These are phyloP conservation scores for Pilasporangium apinafurcum DNA, from an alignment of 352 stramenopile genomes.

Conservation along the genomic window DNA sequence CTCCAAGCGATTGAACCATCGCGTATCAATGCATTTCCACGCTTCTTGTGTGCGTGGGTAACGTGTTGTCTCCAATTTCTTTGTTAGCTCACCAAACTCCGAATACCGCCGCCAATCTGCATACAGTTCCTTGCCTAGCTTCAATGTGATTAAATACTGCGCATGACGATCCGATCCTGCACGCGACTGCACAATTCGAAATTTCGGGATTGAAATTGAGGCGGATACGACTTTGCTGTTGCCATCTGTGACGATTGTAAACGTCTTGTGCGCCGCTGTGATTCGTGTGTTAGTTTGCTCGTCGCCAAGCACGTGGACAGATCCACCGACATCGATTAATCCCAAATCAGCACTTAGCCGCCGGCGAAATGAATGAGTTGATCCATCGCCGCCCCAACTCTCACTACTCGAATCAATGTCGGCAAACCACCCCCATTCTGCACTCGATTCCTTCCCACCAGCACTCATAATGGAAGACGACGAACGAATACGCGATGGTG, in stretches of 20 bases:
- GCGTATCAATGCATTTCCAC: slow-evolving; percentile 73
- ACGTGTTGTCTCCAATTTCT: slow-evolving; percentile 58
- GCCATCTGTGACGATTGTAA: slow-evolving; percentile 66
- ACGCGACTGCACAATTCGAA: slow-evolving; percentile 82
- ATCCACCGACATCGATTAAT: slow-evolving; percentile 51
- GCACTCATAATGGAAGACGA: slow-evolving; percentile 56
- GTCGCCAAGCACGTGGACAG: slow-evolving; percentile 71
- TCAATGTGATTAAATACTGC: slow-evolving; percentile 85
- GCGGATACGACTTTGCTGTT: slow-evolving; percentile 76
- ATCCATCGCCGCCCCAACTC: slow-evolving; percentile 68
- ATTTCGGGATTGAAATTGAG: slow-evolving; percentile 82
- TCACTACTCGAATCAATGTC: slow-evolving; percentile 86
- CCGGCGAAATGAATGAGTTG: slow-evolving; percentile 52
- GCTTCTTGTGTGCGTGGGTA: slow-evolving; percentile 59
- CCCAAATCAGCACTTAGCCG: slow-evolving; percentile 67
- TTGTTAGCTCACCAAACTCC: slow-evolving; percentile 81
- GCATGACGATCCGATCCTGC: slow-evolving; percentile 75
- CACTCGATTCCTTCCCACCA: slow-evolving; percentile 63
- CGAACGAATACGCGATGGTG: slow-evolving; percentile 35
- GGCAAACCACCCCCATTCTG: slow-evolving; percentile 85
- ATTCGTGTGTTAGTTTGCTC: slow-evolving; percentile 81
- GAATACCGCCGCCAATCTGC: slow-evolving; percentile 86
- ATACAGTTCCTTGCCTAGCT: slow-evolving; percentile 82
- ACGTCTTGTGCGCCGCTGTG: slow-evolving; percentile 83
- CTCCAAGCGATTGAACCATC: slow-evolving; percentile 85